Base-by-base conservation (phyloP, 2,329 filamentous ascomycete genomes). In the Aspergillus melleus region DNA sequence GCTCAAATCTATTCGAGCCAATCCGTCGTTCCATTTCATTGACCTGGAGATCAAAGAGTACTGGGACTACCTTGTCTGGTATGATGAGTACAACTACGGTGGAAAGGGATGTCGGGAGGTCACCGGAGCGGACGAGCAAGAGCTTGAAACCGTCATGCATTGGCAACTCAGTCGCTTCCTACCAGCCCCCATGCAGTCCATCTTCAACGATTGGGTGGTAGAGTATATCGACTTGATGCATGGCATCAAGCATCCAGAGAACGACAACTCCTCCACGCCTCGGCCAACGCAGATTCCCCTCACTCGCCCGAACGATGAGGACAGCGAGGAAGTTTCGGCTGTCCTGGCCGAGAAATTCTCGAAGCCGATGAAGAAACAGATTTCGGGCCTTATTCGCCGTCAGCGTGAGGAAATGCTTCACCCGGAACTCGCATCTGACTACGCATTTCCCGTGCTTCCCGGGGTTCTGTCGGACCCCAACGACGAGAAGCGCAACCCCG, bases 31-130 rank as follows among this genome's bases (percentile, higher is more conserved):
- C 78, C 91, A 97, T 75, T 99, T 99, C 72, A 88, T 99, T 64
- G 95, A 99, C 69, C 83, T 99, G 3, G 91, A 97, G 68, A 95
- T 99, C 76, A 96, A 94, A 67, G 95, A 99, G 74, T 99, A 97
- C 76, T 99, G 95, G 95, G 95, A 99, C 75, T 98, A 97, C 70
- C 86, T 99, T 0, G 88, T 97, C 4, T 99, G 95, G 95, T 98
- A 98, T 67, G 95, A 99, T 68, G 92, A 97, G 76, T 97, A 94
- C 82, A 99, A 99, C 80, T 98, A 98, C 70, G 96, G 95, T 57
- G 95, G 95, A 61, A 96, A 96, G 71, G 95, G 91, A 4, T 96
- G 92, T 66, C 86, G 89, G 53, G 86, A 95, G 69, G 90, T 97
- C 3, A 83, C 90, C 8, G 88, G 88, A 66, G 82, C 82, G 10